Evolutionary conservation across 2,329 filamentous ascomycete species (phyloP).

Genomic region (Gyromitra esculenta): DNA sequence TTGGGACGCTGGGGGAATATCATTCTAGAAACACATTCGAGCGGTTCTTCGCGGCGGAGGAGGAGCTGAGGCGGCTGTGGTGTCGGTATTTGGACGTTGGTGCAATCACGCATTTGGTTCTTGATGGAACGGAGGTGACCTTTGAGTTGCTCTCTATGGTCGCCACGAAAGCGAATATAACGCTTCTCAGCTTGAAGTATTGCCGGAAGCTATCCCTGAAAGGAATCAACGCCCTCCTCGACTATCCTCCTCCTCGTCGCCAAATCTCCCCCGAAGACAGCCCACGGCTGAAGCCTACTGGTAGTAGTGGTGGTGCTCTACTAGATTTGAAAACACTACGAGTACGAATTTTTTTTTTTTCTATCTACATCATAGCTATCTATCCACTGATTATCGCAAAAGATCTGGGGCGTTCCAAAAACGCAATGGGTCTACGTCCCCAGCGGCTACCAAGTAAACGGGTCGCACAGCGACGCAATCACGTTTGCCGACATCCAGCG

Average conservation of each 20-base stretch:
- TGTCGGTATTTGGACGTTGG: slow-evolving; percentile 3
- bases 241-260: not conserved
- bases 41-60: not conserved
- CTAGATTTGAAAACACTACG: slow-evolving; percentile 14
- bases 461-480: not conserved
- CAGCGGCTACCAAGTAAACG: not conserved
- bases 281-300: not conserved
- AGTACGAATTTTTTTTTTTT: not conserved
- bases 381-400: slow-evolving; percentile 7
- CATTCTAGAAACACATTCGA: slow-evolving; percentile 1
- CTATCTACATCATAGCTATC: not conserved
- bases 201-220: slow-evolving; percentile 19
- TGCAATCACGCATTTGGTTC: slow-evolving; percentile 32
- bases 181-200: slow-evolving; percentile 26
- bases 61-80: slow-evolving; percentile 21
- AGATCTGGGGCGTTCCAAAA: slow-evolving; percentile 39
- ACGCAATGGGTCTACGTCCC: slow-evolving; percentile 28
- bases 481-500: slow-evolving; percentile 5
- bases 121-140: slow-evolving; percentile 16
- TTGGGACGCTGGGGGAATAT: slow-evolving; percentile 1
- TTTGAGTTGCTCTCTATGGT: slow-evolving; percentile 5
- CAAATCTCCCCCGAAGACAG: not conserved
- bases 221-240: slow-evolving; percentile 24
- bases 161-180: slow-evolving; percentile 9
- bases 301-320: not conserved